Base-by-base conservation (phyloP, 257 asterid species). In the Primulina eburnea region DNA sequence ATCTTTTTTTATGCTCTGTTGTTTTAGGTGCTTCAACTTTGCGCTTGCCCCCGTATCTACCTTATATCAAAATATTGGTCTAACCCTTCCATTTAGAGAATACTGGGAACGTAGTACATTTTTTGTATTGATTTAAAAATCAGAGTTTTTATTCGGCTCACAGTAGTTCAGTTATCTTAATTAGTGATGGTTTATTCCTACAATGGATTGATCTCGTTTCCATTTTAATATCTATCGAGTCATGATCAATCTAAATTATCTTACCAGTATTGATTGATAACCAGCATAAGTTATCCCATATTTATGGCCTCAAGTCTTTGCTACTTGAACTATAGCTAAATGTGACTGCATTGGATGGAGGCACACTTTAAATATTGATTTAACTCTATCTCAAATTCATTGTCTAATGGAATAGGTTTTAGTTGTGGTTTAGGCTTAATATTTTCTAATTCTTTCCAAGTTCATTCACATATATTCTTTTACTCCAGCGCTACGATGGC, bases 401-500 rank as follows among this genome's bases (percentile, higher is more conserved):
- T 8, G 18, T 14, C 20, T 14, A 18, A 16, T 1, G 56, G 6
- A 47, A 47, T 47, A 47, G 56, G 5, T 47, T 4, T 11, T 47
- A n/a, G n/a, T n/a, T 5, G 20, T 47, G 20, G 56, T 47, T 47
- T 16, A 47, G 56, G 56, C 7, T 47, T 47, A 14, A 47, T 47
- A 17, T 62, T 40, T 29, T 57, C 58, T 2, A 29, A 33, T 69
- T 66, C 34, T 64, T 65, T 8, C 11, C 52, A n/a, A 62, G 57
- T 56, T n/a, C n/a, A n/a, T n/a, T n/a, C n/a, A n/a, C n/a, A n/a
- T n/a, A n/a, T n/a, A n/a, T n/a, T n/a, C 67, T 73, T 33, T 52
- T 74, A 53, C 62, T 70, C 30, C 85, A 93, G 99, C 70, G 96
- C 99, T 65, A 90, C 87, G 10, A 81, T 86, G 88, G 89, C 84